Percentiles rank a stretch among this genome's conserved stretches.
phyloP scores from a whole-genome alignment of 73 alveolate genomes.

The Paramecium pentaurelia region DNA sequence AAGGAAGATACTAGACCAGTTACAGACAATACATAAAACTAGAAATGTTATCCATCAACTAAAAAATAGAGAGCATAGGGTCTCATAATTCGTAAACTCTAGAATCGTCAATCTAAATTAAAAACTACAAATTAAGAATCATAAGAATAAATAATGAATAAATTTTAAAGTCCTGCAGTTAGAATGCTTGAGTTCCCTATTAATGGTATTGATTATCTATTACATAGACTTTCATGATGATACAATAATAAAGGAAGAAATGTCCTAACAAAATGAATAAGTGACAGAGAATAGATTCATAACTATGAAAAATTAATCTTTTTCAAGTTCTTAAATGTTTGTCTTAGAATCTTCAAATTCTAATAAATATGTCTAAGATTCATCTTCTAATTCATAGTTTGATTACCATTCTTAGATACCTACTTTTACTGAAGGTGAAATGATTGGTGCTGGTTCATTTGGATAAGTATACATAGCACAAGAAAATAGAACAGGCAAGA shows the following conservation, averaged over 20 bases:
- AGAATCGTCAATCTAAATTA: background rate
- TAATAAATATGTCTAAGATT: background rate
- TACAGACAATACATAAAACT: background rate
- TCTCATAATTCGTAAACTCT: background rate
- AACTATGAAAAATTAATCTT: background rate
- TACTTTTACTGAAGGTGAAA: slow-evolving; percentile 41
- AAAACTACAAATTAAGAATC: background rate
- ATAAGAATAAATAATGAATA: background rate
- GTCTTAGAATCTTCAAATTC: background rate
- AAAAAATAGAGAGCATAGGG: background rate
- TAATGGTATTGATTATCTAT: background rate
- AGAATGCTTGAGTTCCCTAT: slow-evolving; percentile 18
- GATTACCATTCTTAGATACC: background rate
- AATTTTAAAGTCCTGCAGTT: slow-evolving; percentile 12
- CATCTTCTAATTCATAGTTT: background rate
- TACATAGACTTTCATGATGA: background rate
- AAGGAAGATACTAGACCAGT: background rate
- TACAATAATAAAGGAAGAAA: background rate
- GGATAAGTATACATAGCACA: slow-evolving; percentile 50
- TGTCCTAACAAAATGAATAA: background rate
- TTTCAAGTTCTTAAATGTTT: background rate
- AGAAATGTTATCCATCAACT: background rate
- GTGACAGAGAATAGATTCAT: background rate
- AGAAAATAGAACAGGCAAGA: slow-evolving; percentile 51
- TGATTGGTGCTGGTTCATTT: slow-evolving; percentile 53